Evolutionary conservation across 2,329 filamentous ascomycete species (phyloP).

Genomic region (Cercospora janseana): DNA sequence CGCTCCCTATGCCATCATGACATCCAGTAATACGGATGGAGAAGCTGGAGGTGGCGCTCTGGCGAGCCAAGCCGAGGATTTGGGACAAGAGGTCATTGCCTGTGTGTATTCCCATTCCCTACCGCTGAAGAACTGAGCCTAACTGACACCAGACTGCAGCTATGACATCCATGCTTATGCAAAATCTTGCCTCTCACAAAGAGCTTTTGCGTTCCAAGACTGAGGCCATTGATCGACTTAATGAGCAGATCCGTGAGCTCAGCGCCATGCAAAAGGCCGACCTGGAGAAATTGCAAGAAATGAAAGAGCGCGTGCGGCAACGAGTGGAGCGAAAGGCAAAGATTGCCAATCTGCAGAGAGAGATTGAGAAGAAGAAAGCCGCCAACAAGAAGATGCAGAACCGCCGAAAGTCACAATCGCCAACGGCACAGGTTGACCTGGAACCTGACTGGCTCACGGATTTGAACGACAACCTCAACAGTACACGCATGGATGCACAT

Average conservation of each 20-base stretch:
- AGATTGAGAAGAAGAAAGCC: slow-evolving; percentile 43
- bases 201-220: slow-evolving; percentile 81
- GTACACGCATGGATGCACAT: slow-evolving; percentile 18
- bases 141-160: slow-evolving; percentile 49
- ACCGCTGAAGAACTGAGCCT: slow-evolving; percentile 14
- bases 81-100: slow-evolving; percentile 73
- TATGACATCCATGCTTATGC: slow-evolving; percentile 76
- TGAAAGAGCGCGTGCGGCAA: slow-evolving; percentile 65
- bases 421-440: slow-evolving; percentile 19
- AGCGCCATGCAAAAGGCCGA: slow-evolving; percentile 77
- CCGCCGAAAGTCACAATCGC: slow-evolving; percentile 52
- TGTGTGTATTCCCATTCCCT: slow-evolving; percentile 56
- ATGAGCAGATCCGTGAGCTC: slow-evolving; percentile 74
- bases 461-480: slow-evolving; percentile 26
- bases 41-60: slow-evolving; percentile 45
- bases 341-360: slow-evolving; percentile 77
- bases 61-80: slow-evolving; percentile 61
- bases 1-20: slow-evolving; percentile 18
- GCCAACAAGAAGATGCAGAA: slow-evolving; percentile 19
- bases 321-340: slow-evolving; percentile 65
- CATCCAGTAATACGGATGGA: slow-evolving; percentile 28
- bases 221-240: slow-evolving; percentile 75
- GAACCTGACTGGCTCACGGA: slow-evolving; percentile 41
- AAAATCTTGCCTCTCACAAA: slow-evolving; percentile 76
- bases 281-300: slow-evolving; percentile 67